These are phyloP conservation scores for Wickerhamomyces xylosicus DNA, from an alignment of 805 yeast species.

Conservation along the genomic window DNA sequence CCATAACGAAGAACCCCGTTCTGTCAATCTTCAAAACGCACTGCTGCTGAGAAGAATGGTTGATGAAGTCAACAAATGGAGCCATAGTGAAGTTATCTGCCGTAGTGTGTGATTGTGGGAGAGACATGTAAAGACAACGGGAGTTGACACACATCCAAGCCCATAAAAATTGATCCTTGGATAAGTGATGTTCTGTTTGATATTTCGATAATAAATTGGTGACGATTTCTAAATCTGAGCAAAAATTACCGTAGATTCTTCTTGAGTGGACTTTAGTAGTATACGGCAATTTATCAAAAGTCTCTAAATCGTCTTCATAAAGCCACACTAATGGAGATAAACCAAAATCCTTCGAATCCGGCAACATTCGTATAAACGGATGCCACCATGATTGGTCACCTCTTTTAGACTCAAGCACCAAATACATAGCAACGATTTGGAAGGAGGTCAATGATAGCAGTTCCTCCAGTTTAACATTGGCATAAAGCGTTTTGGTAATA, in stretches of 20 bases:
- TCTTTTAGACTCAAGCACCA: slow-evolving; percentile 34
- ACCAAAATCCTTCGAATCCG: slow-evolving; percentile 40
- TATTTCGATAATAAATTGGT: slow-evolving; percentile 9
- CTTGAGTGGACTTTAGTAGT: slow-evolving; percentile 29
- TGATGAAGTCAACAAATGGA: slow-evolving; percentile 82
- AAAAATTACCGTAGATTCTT: slow-evolving; percentile 32
- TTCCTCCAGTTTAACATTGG: slow-evolving; percentile 16
- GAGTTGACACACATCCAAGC: slow-evolving; percentile 87
- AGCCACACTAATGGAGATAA: slow-evolving; percentile 61
- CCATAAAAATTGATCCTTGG: slow-evolving; percentile 34
- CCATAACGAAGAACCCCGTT: slow-evolving; percentile 43
- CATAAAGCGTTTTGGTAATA: slow-evolving; percentile 8
- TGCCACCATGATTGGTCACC: slow-evolving; percentile 44
- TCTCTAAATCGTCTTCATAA: slow-evolving; percentile 13
- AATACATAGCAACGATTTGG: slow-evolving; percentile 44
- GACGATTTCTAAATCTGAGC: slow-evolving; percentile 33
- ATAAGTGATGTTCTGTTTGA: background rate
- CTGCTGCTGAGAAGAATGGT: slow-evolving; percentile 48
- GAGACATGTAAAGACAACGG: slow-evolving; percentile 74
- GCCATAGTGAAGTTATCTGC: slow-evolving; percentile 80
- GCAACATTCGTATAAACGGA: slow-evolving; percentile 60
- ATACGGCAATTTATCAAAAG: slow-evolving; percentile 33
- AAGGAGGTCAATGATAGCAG: slow-evolving; percentile 41
- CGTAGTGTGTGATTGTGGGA: slow-evolving; percentile 40
- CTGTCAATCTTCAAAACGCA: slow-evolving; percentile 37